Evolutionary conservation across 139 green algal species (phyloP).

Genomic region (Ettlia oleoabundans): DNA sequence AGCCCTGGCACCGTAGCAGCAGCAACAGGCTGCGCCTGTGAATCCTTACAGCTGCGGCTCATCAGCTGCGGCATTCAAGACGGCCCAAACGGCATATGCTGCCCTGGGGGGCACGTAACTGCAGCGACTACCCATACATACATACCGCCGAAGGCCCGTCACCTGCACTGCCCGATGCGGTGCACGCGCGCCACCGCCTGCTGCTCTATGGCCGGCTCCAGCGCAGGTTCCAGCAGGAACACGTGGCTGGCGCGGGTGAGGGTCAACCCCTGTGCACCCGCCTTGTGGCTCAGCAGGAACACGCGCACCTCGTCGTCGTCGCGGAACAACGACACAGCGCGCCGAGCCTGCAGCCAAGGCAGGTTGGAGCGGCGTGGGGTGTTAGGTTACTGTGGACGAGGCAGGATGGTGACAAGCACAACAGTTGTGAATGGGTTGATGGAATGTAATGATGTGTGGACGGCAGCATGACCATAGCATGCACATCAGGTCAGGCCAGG

Average conservation of each 20-base stretch:
- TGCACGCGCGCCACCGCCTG: conserved; percentile 64
- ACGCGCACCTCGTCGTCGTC: conserved; percentile 47
- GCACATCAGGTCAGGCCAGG: too few relatives aligned
- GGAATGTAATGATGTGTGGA: too few relatives aligned
- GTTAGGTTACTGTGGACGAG: not conserved
- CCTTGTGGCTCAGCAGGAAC: conserved; percentile 63
- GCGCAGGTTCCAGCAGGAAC: conserved; percentile 65
- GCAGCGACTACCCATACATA: not conserved
- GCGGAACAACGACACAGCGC: conserved; percentile 37
- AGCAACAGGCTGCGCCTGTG: too few relatives aligned
- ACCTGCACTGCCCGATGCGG: conserved; percentile 50
- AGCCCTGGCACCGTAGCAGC: not conserved
- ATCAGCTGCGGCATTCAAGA: too few relatives aligned
- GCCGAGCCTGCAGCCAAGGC: conserved; percentile 3
- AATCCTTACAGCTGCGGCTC: too few relatives aligned
- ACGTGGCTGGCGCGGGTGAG: conserved; percentile 70
- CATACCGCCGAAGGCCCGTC: not conserved
- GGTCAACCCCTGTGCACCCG: conserved; percentile 66
- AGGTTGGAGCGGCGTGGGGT: not conserved
- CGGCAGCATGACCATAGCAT: too few relatives aligned
- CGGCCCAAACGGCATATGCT: too few relatives aligned
- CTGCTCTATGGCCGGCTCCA: conserved; percentile 48
- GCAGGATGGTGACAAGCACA: too few relatives aligned
- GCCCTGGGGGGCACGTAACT: too few relatives aligned
- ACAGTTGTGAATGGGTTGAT: not conserved